A percentile compares a stretch with the other conserved stretches of the same genome.
Conservation (phyloP, 441 rosid species). For the Melastoma candidum region DNA sequence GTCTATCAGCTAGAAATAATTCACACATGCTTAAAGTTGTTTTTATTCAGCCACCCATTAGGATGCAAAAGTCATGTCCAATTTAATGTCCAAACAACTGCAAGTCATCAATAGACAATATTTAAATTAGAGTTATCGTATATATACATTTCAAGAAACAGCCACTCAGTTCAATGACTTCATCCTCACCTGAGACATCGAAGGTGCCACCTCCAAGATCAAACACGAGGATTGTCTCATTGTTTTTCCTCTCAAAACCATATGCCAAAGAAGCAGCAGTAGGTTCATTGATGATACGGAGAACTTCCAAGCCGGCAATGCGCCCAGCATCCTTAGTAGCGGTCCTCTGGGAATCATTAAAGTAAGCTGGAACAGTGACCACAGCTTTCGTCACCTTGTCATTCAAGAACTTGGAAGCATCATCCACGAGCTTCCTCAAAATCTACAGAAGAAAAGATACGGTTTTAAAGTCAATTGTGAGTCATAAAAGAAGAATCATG, state of each 20-base stretch:
- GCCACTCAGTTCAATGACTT: not conserved
- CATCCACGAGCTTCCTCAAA: slow-evolving; percentile 92
- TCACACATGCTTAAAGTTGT: too few relatives aligned
- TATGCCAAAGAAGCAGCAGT: slow-evolving; percentile 97
- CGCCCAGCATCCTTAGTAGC: slow-evolving; percentile 98
- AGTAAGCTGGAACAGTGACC: slow-evolving; percentile 93
- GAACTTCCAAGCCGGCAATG: slow-evolving; percentile 90
- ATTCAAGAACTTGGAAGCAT: slow-evolving; percentile 90
- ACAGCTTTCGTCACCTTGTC: slow-evolving; percentile 93
- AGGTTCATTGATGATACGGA: slow-evolving; percentile 90
- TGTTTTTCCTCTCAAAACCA: slow-evolving; percentile 87
- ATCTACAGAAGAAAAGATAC: slow-evolving; percentile 30
- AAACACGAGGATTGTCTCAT: slow-evolving; percentile 85
- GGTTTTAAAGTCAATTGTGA: not conserved
- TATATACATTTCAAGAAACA: not conserved
- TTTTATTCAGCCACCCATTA: too few relatives aligned
- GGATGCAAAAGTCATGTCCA: too few relatives aligned
- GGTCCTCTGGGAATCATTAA: slow-evolving; percentile 93
- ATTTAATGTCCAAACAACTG: too few relatives aligned
- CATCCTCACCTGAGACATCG: slow-evolving; percentile 63
- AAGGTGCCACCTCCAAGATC: slow-evolving; percentile 98
- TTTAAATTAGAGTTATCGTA: too few relatives aligned
- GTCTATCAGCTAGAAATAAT: too few relatives aligned
- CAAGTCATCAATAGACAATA: too few relatives aligned
- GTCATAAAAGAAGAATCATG: not conserved